Percentiles rank a stretch among this genome's conserved stretches.
phyloP scores from a whole-genome alignment of 192 early-diverging fungal genomes.

The Coemansia asiatica region DNA sequence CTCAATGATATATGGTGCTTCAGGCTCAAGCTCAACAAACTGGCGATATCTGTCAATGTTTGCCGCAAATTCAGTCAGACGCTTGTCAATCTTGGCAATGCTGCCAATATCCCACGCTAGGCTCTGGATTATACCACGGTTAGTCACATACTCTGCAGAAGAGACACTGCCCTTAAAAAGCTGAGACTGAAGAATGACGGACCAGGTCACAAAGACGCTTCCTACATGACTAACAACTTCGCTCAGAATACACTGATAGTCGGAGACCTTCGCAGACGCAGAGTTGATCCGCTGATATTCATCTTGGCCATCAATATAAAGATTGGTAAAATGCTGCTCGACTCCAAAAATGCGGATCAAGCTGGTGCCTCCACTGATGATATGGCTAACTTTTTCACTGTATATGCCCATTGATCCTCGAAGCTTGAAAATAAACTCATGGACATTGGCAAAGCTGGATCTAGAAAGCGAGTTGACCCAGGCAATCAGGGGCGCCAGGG shows the following conservation, averaged over 20 bases:
- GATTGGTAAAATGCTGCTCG: slow-evolving; percentile 57
- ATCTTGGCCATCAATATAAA: slow-evolving; percentile 60
- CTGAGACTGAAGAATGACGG: slow-evolving; percentile 31
- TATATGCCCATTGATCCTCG: background rate
- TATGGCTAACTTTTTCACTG: slow-evolving; percentile 8
- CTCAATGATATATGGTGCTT: slow-evolving; percentile 17
- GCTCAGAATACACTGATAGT: slow-evolving; percentile 57
- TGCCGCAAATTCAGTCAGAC: slow-evolving; percentile 13
- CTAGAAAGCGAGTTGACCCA: slow-evolving; percentile 7
- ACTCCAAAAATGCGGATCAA: slow-evolving; percentile 68
- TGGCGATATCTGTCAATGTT: slow-evolving; percentile 29
- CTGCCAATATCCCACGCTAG: slow-evolving; percentile 8
- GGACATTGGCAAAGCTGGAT: background rate
- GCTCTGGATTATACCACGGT: background rate
- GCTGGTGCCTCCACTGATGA: slow-evolving; percentile 59
- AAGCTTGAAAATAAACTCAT: background rate
- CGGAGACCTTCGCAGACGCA: slow-evolving; percentile 59
- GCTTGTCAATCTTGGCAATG: slow-evolving; percentile 17
- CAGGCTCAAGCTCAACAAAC: slow-evolving; percentile 13
- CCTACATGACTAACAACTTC: slow-evolving; percentile 52
- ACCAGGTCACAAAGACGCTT: slow-evolving; percentile 16
- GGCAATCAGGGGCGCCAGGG: slow-evolving; percentile 10
- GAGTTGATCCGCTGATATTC: slow-evolving; percentile 59
- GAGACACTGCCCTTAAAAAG: slow-evolving; percentile 8
- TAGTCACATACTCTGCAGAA: slow-evolving; percentile 22